A percentile compares a stretch with the other conserved stretches of the same genome.
Evolutionary conservation across 768 basidiomycete species (phyloP).

Genomic region (Serendipita sp.): DNA sequence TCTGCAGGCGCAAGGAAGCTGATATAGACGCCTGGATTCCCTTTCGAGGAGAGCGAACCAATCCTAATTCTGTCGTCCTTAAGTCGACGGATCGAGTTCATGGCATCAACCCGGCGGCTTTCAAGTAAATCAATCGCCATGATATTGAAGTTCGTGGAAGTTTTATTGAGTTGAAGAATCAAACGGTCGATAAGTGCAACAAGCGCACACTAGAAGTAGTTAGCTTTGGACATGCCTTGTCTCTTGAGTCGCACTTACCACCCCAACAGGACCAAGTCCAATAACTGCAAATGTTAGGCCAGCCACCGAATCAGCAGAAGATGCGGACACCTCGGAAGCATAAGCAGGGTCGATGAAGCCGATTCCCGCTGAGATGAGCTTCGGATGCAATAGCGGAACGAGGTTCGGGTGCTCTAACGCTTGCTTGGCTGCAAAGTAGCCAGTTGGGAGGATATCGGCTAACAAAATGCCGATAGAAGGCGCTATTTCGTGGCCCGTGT

Average conservation of each 20-base stretch:
- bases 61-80: background rate
- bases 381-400: constrained; percentile 32
- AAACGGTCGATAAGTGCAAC: background rate
- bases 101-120: constrained; percentile 34
- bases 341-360: background rate
- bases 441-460: constrained; percentile 62
- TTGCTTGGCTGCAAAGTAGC: constrained; percentile 54
- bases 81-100: background rate
- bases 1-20: constrained; percentile 5
- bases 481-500: constrained; percentile 12
- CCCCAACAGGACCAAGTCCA: constrained; percentile 65
- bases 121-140: constrained; percentile 48
- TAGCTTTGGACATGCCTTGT: background rate
- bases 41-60: too few relatives aligned
- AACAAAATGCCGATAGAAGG: constrained; percentile 27
- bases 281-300: constrained; percentile 46
- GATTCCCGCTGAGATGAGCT: too few relatives aligned
- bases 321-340: background rate
- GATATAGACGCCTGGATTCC: background rate
- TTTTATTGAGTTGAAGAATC: background rate
- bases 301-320: background rate
- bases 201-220: background rate
- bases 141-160: constrained; percentile 20
- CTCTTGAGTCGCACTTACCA: constrained; percentile 24
- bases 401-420: constrained; percentile 58